Base-by-base conservation (phyloP, 352 stramenopile species). In the Phytophthora pluvialis region DNA sequence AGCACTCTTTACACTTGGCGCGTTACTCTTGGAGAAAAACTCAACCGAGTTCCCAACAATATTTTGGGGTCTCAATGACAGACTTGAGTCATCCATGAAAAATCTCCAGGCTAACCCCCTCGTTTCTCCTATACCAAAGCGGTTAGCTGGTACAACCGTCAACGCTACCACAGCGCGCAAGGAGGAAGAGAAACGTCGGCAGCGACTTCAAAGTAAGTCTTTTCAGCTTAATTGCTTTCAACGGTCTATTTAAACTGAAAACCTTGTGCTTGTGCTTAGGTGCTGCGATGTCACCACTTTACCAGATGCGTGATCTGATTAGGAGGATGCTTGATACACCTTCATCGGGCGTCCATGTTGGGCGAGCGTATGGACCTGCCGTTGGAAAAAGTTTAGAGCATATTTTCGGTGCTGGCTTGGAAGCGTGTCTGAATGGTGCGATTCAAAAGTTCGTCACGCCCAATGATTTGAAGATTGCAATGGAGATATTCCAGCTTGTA, bases 401-500 rank as follows among this genome's bases (percentile, higher is more conserved):
- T 40, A 52, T 88, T 43, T 74, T 90, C 13, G 76, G 60, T 32
- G 46, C 63, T 43, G 80, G 79, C 13, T 49, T 89, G 15, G 74
- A 79, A 29, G 52, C 67, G 5, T 91, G 81, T 32, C 48, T 93
- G 45, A 70, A 77, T 49, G 69, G 63, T 18, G 78, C 42, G 21
- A 62, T 75, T 39, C 67, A 78, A 12, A 71, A 76, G 9, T 12
- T 74, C 8, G 38, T 86, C 21, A 44, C 60, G 5, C 43, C 71
- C 9, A 61, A 72, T 1, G 73, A 81, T 35, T 63, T 89, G 10
- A 76, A 77, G 15, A 55, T 83, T 45, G 70, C 58, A 15, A 69
- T 89, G n/a, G 80, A 88, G 46, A 89, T 91, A 44, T 44, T 91
- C 15, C 65, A 85, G 32, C 50, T 82, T 5, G 39, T 86, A 5